Evolutionary conservation across 2,329 filamentous ascomycete species (phyloP).

Genomic region (Xylariaceae sp.): DNA sequence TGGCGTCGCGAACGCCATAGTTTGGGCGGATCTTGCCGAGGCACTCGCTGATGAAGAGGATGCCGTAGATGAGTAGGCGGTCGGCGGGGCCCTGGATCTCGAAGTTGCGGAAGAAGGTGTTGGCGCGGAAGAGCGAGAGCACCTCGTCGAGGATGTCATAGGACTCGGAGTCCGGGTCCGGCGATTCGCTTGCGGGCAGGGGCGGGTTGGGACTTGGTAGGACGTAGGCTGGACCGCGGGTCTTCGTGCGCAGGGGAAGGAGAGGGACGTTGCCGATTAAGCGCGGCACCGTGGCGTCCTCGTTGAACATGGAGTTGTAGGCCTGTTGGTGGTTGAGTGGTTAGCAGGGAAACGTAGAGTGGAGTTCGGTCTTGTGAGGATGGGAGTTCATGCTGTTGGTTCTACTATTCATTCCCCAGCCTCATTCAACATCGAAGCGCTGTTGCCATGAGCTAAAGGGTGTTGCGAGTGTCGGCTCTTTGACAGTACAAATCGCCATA

Average conservation of each 20-base stretch:
- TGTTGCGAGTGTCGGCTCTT: background rate
- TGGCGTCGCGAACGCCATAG: slow-evolving; percentile 54
- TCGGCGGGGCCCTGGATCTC: slow-evolving; percentile 97
- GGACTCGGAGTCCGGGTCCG: slow-evolving; percentile 80
- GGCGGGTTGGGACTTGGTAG: slow-evolving; percentile 56
- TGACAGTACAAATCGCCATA: background rate
- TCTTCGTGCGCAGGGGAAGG: slow-evolving; percentile 88
- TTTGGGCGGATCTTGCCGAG: slow-evolving; percentile 77
- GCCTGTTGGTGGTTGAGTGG: slow-evolving; percentile 50
- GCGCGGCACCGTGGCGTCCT: slow-evolving; percentile 59
- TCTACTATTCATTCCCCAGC: background rate
- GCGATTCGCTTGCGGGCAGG: slow-evolving; percentile 56
- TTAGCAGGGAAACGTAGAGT: background rate
- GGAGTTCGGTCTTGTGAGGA: background rate
- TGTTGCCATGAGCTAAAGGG: background rate
- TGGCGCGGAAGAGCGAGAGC: slow-evolving; percentile 86
- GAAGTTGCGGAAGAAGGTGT: slow-evolving; percentile 99
- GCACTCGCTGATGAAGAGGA: slow-evolving; percentile 88
- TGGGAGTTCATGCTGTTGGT: background rate
- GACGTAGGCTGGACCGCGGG: slow-evolving; percentile 88
- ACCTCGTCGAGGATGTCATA: slow-evolving; percentile 97
- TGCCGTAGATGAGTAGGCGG: slow-evolving; percentile 91
- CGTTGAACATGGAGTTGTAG: slow-evolving; percentile 97
- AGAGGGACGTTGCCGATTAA: slow-evolving; percentile 86
- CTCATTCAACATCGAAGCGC: background rate